Evolutionary conservation across 768 basidiomycete species (phyloP).

Genomic region (button mushroom (Agaricus bisporus)): DNA sequence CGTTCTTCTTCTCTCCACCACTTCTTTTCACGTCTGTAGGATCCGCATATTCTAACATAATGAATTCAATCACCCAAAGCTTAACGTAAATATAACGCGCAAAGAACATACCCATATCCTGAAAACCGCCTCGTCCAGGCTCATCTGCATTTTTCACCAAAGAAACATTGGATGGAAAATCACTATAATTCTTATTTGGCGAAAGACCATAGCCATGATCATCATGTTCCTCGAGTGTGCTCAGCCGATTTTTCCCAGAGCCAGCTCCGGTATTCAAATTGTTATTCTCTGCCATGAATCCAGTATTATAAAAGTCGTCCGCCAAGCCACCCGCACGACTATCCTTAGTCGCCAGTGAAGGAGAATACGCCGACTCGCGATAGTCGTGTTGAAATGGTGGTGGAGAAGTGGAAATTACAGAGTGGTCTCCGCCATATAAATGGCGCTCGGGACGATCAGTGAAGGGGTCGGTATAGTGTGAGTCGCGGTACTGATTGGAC

Average conservation of each 20-base stretch:
- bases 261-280: not conserved
- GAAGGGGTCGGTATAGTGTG: conserved; percentile 7
- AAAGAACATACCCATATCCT: conserved; percentile 44
- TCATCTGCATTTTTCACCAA: conserved; percentile 44
- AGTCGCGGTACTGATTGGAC: not conserved
- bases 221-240: not conserved
- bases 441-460: conserved; percentile 3
- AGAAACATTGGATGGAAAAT: conserved; percentile 28
- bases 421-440: not conserved
- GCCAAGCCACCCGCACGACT: not conserved
- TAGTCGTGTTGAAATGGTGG: not conserved
- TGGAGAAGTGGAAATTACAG: not conserved
- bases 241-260: conserved; percentile 2
- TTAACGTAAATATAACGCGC: too few species aligned
- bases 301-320: conserved; percentile 5
- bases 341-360: not conserved
- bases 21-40: conserved; percentile 24
- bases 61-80: conserved; percentile 5
- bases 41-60: conserved; percentile 58
- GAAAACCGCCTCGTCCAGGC: conserved; percentile 34
- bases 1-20: conserved; percentile 30
- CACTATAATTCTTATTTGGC: not conserved
- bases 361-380: not conserved
- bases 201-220: not conserved
- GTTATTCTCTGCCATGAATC: not conserved